Evolutionary conservation across 2,329 filamentous ascomycete species (phyloP).

Genomic region (Phaeosphaeriaceae sp.): DNA sequence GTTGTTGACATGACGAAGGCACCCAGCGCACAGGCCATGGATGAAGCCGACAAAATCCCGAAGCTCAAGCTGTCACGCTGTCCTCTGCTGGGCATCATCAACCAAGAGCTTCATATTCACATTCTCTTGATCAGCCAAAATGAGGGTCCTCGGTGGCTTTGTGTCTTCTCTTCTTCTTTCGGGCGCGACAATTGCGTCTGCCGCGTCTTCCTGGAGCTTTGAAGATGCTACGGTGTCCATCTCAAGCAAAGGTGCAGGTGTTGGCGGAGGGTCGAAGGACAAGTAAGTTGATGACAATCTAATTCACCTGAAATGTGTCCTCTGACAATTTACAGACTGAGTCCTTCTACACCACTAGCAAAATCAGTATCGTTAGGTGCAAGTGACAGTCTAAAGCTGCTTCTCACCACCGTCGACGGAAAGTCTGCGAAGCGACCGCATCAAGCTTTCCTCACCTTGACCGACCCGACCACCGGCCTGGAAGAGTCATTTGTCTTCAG

Average conservation of each 20-base stretch:
- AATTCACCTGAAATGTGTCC: slow-evolving; percentile 5
- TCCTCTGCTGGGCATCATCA: slow-evolving; percentile 6
- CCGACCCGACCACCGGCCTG: slow-evolving; percentile 74
- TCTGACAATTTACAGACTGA: slow-evolving; percentile 43
- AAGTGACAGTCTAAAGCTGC: slow-evolving; percentile 78
- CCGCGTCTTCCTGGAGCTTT: slow-evolving; percentile 71
- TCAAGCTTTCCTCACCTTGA: slow-evolving; percentile 88
- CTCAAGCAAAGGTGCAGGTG: slow-evolving; percentile 63
- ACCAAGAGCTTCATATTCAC: slow-evolving; percentile 34
- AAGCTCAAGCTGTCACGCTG: slow-evolving; percentile 20
- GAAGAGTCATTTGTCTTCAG: slow-evolving; percentile 86
- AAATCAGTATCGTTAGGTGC: slow-evolving; percentile 69
- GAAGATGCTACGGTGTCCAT: slow-evolving; percentile 74
- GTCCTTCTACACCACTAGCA: slow-evolving; percentile 63
- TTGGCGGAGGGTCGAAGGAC: slow-evolving; percentile 62
- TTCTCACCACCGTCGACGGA: slow-evolving; percentile 80
- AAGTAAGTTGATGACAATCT: slow-evolving; percentile 61
- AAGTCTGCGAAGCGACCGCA: slow-evolving; percentile 83
- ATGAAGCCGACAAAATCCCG: slow-evolving; percentile 16
- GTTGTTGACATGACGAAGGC: background rate
- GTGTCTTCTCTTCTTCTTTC: slow-evolving; percentile 52
- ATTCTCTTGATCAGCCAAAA: slow-evolving; percentile 36
- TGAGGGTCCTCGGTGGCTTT: slow-evolving; percentile 52
- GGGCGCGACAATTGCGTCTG: slow-evolving; percentile 51
- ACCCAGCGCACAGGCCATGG: slow-evolving; percentile 4